phyloP scores from a whole-genome alignment of 352 stramenopile genomes.

The Elongisporangium undulatum region DNA sequence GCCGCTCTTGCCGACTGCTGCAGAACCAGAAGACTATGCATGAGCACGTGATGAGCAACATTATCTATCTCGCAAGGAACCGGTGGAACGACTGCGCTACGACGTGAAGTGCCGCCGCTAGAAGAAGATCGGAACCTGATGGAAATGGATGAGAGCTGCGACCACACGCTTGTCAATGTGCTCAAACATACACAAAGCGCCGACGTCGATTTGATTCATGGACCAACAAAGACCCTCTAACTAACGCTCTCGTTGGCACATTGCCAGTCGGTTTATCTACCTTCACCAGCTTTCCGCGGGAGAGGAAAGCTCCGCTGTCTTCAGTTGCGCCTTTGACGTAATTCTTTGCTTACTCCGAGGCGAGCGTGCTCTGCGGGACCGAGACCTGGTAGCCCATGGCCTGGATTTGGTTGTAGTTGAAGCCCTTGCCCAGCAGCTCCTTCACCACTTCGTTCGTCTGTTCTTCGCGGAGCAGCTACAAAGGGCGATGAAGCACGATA shows the following conservation, averaged over 20 bases:
- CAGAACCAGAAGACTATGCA: too few species aligned
- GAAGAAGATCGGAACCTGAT: too few species aligned
- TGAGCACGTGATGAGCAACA: too few species aligned
- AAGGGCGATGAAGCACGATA: conserved; percentile 3
- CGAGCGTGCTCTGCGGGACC: conserved; percentile 63
- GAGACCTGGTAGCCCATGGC: conserved; percentile 79
- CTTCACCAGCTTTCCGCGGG: not conserved
- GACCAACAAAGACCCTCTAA: not conserved
- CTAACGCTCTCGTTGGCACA: not conserved
- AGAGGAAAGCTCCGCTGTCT: not conserved
- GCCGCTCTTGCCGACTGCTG: too few species aligned
- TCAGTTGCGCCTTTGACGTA: not conserved
- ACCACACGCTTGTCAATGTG: not conserved
- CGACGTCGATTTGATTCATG: not conserved
- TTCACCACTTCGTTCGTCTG: conserved; percentile 84
- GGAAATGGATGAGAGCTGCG: too few species aligned
- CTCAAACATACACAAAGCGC: not conserved
- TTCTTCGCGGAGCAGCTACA: conserved; percentile 72
- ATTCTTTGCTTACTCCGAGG: conserved; percentile 34
- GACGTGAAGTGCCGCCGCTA: too few species aligned
- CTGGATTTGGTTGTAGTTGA: conserved; percentile 81
- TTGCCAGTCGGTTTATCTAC: not conserved
- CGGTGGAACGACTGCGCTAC: too few species aligned
- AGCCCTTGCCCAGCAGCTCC: conserved; percentile 76
- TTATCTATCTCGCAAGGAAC: too few species aligned